phyloP scores from a whole-genome alignment of 192 early-diverging fungal genomes.

The Rhizophagus clarus region DNA sequence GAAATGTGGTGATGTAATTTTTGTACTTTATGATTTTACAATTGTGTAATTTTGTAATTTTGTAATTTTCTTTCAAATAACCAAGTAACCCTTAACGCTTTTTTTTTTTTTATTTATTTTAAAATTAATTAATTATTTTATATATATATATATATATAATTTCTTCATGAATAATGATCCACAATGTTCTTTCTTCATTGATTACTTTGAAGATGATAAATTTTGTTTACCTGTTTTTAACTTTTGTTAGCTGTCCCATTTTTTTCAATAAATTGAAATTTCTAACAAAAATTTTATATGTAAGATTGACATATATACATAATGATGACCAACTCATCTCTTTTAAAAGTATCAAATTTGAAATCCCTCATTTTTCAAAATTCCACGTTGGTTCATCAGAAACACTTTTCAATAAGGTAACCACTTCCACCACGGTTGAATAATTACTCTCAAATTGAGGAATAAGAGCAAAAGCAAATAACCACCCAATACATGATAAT shows the following conservation, averaged over 20 bases:
- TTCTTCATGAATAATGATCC: not conserved
- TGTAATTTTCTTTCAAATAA: no score
- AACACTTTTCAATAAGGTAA: not conserved
- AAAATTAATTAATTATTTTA: no score
- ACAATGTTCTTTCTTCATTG: not conserved
- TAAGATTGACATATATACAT: not conserved
- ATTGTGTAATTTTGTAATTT: no score
- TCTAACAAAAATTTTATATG: not conserved
- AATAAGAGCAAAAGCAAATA: slow-evolving; percentile 26
- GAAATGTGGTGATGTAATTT: no score
- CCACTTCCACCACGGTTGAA: slow-evolving; percentile 16
- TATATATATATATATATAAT: no score
- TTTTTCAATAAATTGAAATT: no score
- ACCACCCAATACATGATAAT: slow-evolving; percentile 15
- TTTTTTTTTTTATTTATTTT: no score
- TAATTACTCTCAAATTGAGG: slow-evolving; percentile 27
- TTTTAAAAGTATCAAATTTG: no score
- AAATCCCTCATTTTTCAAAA: slow-evolving; percentile 5
- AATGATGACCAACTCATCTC: not conserved
- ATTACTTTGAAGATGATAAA: not conserved
- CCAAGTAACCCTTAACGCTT: no score
- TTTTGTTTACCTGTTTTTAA: not conserved
- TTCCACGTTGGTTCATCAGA: slow-evolving; percentile 6
- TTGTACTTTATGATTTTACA: no score
- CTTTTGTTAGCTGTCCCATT: not conserved